Conservation (phyloP, 164 flowering plant species). For the Tetrastigma voinierianum region DNA sequence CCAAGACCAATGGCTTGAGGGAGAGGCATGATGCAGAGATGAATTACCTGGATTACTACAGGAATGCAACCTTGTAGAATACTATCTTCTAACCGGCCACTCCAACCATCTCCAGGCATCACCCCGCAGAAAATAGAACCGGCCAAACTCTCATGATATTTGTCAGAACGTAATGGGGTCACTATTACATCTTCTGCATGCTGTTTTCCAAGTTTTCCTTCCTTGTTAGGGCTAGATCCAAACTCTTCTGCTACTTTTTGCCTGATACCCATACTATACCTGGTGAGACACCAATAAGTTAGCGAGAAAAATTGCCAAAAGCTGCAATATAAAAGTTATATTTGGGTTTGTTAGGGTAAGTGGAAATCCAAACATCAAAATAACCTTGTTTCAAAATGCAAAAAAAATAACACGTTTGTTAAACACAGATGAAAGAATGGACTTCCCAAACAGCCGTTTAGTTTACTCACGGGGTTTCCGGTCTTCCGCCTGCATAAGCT, state of each 20-base stretch:
- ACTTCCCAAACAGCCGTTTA: constrained; percentile 6
- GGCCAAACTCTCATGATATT: constrained; percentile 64
- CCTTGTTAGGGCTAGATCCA: constrained; percentile 78
- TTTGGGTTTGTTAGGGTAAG: neutral
- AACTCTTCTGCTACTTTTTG: constrained; percentile 92
- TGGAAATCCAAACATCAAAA: neutral
- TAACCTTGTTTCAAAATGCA: neutral
- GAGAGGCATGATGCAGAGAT: constrained; percentile 2
- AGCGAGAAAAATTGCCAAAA: constrained; percentile 2
- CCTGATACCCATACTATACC: constrained; percentile 97
- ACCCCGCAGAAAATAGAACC: constrained; percentile 89
- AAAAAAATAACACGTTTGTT: neutral
- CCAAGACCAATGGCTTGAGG: neutral
- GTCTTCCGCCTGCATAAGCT: constrained; percentile 76
- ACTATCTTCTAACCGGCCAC: constrained; percentile 99
- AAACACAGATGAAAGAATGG: neutral
- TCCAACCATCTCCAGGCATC: constrained; percentile 99
- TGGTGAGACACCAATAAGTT: constrained; percentile 15
- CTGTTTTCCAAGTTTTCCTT: constrained; percentile 90
- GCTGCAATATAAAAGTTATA: neutral
- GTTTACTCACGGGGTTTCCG: constrained; percentile 78
- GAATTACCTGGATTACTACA: constrained; percentile 86
- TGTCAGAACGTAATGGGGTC: constrained; percentile 60
- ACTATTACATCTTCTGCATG: constrained; percentile 82
- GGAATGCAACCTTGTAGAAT: constrained; percentile 95